Percentiles rank a stretch among this genome's conserved stretches.
Conservation (phyloP, 768 basidiomycete genomes). For the Serendipita sp. region DNA sequence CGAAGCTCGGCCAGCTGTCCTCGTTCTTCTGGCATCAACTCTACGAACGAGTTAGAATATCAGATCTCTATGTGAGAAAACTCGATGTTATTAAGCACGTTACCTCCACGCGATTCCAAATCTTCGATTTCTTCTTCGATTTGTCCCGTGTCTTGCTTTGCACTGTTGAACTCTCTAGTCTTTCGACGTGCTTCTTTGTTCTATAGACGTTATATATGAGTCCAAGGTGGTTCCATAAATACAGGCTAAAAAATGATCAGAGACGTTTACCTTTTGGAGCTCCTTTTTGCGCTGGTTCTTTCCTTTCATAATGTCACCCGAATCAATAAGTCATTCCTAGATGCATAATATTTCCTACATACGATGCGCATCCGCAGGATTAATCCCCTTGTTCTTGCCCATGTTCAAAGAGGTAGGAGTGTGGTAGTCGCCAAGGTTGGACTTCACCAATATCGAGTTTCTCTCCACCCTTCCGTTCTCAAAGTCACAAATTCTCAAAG, state of each 20-base stretch:
- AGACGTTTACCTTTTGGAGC: conserved; percentile 64
- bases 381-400: conserved; percentile 73
- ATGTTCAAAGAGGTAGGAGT: conserved; percentile 23
- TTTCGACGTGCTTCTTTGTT: conserved; percentile 79
- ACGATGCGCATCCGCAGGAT: conserved; percentile 93
- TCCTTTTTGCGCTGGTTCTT: conserved; percentile 91
- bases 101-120: background rate
- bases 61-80: conserved; percentile 31
- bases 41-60: conserved; percentile 22
- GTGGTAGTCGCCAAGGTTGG: no score
- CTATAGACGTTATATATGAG: conserved; percentile 28
- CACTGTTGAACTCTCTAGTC: conserved; percentile 70
- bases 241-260: conserved; percentile 12
- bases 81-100: conserved; percentile 37
- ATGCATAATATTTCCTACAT: conserved; percentile 19
- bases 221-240: conserved; percentile 16
- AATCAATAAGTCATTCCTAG: background rate
- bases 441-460: no score
- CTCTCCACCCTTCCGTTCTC: no score
- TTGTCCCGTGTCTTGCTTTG: conserved; percentile 72
- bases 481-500: no score
- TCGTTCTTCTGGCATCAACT: conserved; percentile 36
- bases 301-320: conserved; percentile 29
- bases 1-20: conserved; percentile 57
- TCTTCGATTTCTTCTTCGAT: conserved; percentile 10